phyloP scores from a whole-genome alignment of 2,329 filamentous ascomycete species.

The Chaetomiaceae sp. region DNA sequence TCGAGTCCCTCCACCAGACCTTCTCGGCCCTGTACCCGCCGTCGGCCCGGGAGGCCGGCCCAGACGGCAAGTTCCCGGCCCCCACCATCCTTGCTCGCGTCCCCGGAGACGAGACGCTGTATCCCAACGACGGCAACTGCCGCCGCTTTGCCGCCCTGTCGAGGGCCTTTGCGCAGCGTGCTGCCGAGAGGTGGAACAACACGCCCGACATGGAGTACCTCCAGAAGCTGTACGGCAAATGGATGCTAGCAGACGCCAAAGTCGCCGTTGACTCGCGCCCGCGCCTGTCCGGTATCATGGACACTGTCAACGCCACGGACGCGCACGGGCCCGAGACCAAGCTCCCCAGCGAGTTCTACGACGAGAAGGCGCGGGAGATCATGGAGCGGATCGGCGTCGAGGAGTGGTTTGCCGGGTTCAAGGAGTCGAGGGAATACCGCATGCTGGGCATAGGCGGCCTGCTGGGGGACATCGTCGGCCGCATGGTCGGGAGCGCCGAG shows the following conservation, averaged over 20 bases:
- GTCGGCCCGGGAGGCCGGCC: constrained; percentile 31
- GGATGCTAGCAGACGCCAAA: constrained; percentile 69
- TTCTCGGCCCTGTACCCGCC: constrained; percentile 71
- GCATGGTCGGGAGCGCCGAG: constrained; percentile 67
- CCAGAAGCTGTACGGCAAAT: constrained; percentile 70
- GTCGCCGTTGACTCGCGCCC: constrained; percentile 83
- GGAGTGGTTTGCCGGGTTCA: constrained; percentile 89
- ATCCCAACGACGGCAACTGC: constrained; percentile 72
- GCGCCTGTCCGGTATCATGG: constrained; percentile 84
- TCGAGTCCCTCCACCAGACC: constrained; percentile 72
- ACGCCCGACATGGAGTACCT: constrained; percentile 80
- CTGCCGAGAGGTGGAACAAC: constrained; percentile 69
- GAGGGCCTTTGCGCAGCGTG: constrained; percentile 64
- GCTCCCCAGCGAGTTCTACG: constrained; percentile 84
- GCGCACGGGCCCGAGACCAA: constrained; percentile 77
- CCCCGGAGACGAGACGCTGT: constrained; percentile 69
- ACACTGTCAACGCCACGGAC: constrained; percentile 83
- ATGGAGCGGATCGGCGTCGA: constrained; percentile 75
- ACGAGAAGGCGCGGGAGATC: constrained; percentile 62
- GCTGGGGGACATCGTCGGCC: constrained; percentile 74
- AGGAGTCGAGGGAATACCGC: constrained; percentile 82
- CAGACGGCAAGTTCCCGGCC: constrained; percentile 43
- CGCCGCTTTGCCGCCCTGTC: constrained; percentile 65
- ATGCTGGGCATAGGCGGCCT: constrained; percentile 79
- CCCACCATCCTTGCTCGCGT: constrained; percentile 63